phyloP scores from a whole-genome alignment of 345 rosid genomes.

The Salix brachista region DNA sequence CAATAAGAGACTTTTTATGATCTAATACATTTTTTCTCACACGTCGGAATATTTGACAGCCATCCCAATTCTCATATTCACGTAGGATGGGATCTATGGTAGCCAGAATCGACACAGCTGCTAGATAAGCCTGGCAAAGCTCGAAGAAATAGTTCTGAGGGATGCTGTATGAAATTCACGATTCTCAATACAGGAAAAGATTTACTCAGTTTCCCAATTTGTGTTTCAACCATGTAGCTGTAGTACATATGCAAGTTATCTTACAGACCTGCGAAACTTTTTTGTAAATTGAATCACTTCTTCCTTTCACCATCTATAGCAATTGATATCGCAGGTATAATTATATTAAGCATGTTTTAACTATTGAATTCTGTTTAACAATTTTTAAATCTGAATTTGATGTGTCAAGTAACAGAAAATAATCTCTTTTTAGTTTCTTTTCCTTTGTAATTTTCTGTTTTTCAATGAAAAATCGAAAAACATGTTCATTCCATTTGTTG shows the following conservation, averaged over 20 bases:
- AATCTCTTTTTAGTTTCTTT: no score
- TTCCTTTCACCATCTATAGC: neutral
- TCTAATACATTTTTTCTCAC: neutral
- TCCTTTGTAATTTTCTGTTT: no score
- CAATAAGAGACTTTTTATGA: neutral
- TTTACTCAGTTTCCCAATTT: neutral
- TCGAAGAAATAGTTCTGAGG: neutral
- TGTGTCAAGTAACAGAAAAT: no score
- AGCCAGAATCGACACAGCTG: neutral
- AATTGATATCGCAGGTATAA: neutral
- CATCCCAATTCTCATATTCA: neutral
- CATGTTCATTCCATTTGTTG: no score
- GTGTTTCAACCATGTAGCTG: neutral
- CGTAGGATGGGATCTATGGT: neutral
- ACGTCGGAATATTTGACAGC: neutral
- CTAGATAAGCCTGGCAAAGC: neutral
- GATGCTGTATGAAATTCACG: neutral
- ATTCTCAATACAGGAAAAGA: neutral
- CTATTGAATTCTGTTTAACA: neutral
- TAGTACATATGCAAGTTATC: neutral
- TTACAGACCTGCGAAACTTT: neutral
- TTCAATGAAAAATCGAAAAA: no score
- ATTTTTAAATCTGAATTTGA: neutral
- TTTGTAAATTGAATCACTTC: neutral
- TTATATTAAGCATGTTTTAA: neutral